Base-by-base conservation (phyloP, 1,139 yeast species). In the Debaryomyces coudertii region DNA sequence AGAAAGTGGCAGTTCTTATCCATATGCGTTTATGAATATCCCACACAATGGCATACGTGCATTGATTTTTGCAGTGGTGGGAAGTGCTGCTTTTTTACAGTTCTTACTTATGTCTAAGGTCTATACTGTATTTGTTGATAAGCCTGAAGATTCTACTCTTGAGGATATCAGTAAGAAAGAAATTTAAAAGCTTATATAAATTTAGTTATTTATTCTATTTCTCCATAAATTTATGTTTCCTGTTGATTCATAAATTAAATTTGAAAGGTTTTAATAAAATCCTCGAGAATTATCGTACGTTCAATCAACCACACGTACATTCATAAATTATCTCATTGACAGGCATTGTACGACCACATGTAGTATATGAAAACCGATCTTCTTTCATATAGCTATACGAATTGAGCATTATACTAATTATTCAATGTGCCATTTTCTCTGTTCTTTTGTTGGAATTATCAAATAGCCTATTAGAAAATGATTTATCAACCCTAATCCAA, bases 1-100 rank as follows among this genome's bases (percentile, higher is more conserved):
- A 29, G 68, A 65, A 20, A 61, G 54, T 35, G 76, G 76, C 2
- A 86, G 79, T 7, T 69, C 67, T 2, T 85, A 80, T 55, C 93
- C 93, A 0, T 85, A 85, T 57, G 85, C 83, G 9, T 85, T 85
- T 56, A 65, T 85, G 60, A 78, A 83, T 55, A 85, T 78, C 8
- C 74, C 69, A 5, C 68, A 66, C 7, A 76, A 70, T 27, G 63
- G 65, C 4, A 61, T 64, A 25, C 69, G 87, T 47, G 61, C 70
- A 2, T 48, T 71, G 15, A 77, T 85, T n/a, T 85, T 85, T 58
- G 65, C 59, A 1, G 55, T 66, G 7, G 79, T 85, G 12, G 79
- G 80, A 0, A 47, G 71, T 4, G 54, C 76, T 14, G 85, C 81
- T 0, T 79, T 68, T 47, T 40, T 54, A 4, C 71, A 65, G 51